Base-by-base conservation (phyloP, 495 filamentous ascomycete genomes). In the Xeromyces bisporus region DNA sequence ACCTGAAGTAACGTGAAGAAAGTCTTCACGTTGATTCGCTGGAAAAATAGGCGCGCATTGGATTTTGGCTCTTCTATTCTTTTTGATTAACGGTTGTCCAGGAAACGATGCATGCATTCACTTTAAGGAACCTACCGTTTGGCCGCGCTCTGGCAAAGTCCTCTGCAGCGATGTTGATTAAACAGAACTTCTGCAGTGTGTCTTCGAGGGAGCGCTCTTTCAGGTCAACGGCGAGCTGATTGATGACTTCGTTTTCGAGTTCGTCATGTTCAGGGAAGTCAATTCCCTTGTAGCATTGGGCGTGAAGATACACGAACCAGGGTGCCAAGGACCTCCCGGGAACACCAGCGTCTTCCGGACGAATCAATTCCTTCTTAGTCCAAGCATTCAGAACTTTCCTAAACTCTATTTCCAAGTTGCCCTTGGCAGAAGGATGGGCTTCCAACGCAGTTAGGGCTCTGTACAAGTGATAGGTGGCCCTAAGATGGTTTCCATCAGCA, bases 241-340 rank as follows among this genome's bases (percentile, higher is more conserved):
- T 73, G 28, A 93, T 58, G 6, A 94, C 79, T 44, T 92, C 81
- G 32, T 68, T 75, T 55, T 96, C 87, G 6, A 96, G 59, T 47
- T 87, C 85, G 29, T 82, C 72, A 38, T 86, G 79, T 38, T 75
- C 69, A 1, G 66, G 51, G 43, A 87, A 76, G 33, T 71, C 69
- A 21, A 55, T 58, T 2, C 84, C 84, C 30, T 71, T 71, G 40
- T 76, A 89, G 51, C 78, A 85, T 43, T 74, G 75, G 10, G 80
- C 80, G 50, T 94, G 87, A 18, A 96, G 69, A 39, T 81, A 75
- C 38, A 91, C 69, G 41, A 93, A 94, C 79, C 76, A 92, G 21
- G 64, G 73, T 28, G 72, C 57, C 51, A 93, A 54, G 8, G 71
- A 62, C 36, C 53, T 60, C 3, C 60, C 57, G 3, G 60, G 51